phyloP scores from a whole-genome alignment of 2,329 filamentous ascomycete genomes.

The Penicillium glabrum region DNA sequence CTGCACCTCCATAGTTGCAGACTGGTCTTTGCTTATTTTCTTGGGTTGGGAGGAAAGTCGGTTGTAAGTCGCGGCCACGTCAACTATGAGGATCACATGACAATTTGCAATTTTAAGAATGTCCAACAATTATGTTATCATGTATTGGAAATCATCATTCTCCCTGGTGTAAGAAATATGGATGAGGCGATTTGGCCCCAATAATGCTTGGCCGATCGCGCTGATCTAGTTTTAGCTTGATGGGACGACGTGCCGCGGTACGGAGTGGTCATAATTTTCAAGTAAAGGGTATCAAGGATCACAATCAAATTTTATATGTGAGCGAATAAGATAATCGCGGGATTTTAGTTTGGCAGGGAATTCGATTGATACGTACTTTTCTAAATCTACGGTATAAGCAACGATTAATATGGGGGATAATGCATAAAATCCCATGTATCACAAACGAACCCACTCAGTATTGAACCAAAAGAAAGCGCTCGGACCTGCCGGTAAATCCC shows the following conservation, averaged over 20 bases:
- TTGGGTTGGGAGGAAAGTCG: background rate
- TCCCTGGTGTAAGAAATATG: background rate
- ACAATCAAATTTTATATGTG: background rate
- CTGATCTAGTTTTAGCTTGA: conserved; percentile 2
- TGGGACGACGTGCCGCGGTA: background rate
- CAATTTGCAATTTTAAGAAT: background rate
- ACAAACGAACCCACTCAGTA: background rate
- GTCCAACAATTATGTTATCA: background rate
- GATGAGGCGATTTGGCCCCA: background rate
- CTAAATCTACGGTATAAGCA: background rate
- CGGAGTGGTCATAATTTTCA: background rate
- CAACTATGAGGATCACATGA: conserved; percentile 2
- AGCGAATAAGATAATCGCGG: background rate
- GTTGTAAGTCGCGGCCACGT: background rate
- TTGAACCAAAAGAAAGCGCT: background rate
- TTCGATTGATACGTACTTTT: background rate
- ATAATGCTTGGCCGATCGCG: background rate
- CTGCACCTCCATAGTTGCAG: conserved; percentile 18
- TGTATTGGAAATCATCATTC: background rate
- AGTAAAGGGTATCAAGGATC: background rate
- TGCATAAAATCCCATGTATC: conserved; percentile 4
- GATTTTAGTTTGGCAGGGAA: background rate
- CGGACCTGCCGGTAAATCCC: background rate
- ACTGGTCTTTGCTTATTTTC: background rate
- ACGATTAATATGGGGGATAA: background rate